Evolutionary conservation across 2,329 filamentous ascomycete genomes (phyloP).

Genomic region (Malbranchea zuffiana): DNA sequence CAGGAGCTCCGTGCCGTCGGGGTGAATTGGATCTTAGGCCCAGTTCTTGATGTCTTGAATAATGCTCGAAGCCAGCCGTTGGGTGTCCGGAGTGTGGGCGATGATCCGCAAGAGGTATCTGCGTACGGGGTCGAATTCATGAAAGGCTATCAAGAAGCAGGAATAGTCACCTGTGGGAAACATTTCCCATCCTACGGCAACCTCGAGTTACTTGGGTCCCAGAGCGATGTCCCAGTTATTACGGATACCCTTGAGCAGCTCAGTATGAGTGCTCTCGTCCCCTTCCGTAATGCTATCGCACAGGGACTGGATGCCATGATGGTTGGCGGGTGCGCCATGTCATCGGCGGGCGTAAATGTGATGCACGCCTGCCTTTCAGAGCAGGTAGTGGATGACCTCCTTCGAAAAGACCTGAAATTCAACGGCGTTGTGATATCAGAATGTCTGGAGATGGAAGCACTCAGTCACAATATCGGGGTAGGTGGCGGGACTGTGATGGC

Average conservation of each 20-base stretch:
- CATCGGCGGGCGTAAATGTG: slow-evolving; percentile 81
- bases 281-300: slow-evolving; percentile 79
- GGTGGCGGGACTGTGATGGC: slow-evolving; percentile 96
- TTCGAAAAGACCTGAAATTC: slow-evolving; percentile 82
- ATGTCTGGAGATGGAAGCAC: slow-evolving; percentile 90
- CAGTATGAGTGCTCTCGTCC: slow-evolving; percentile 80
- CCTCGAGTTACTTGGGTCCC: slow-evolving; percentile 82
- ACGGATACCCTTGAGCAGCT: slow-evolving; percentile 89
- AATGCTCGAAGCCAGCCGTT: slow-evolving; percentile 86
- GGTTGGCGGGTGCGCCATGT: slow-evolving; percentile 86
- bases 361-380: slow-evolving; percentile 91
- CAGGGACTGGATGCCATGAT: slow-evolving; percentile 90
- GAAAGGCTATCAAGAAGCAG: slow-evolving; percentile 85
- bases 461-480: slow-evolving; percentile 93
- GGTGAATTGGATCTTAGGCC: slow-evolving; percentile 90
- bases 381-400: slow-evolving; percentile 79
- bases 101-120: slow-evolving; percentile 90
- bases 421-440: slow-evolving; percentile 89
- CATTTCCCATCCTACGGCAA: slow-evolving; percentile 96
- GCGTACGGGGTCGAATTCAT: slow-evolving; percentile 84
- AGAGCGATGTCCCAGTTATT: slow-evolving; percentile 85
- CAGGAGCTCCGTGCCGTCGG: slow-evolving; percentile 87
- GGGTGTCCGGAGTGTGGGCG: slow-evolving; percentile 78
- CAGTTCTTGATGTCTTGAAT: slow-evolving; percentile 84
- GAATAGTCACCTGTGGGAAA: slow-evolving; percentile 81